Base-by-base conservation (phyloP, 768 basidiomycete genomes). In the Candolleomyces aberdarensis region DNA sequence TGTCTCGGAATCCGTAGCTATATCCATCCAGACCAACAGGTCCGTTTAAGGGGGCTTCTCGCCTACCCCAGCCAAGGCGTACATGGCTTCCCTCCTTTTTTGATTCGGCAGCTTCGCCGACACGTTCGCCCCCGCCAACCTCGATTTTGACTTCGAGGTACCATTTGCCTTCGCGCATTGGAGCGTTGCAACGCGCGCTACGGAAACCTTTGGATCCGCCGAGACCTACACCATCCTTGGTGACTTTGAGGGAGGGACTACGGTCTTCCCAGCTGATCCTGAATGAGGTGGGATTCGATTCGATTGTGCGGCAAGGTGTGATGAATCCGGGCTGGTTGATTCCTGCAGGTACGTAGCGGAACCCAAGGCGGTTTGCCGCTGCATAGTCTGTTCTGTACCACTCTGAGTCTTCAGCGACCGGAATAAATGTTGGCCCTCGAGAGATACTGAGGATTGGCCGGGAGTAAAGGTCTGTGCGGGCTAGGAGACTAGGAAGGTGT, bases 21-120 rank as follows among this genome's bases (percentile, higher is more conserved):
- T 98, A 98, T 2, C 90, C 96, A 67, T 99, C 97, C 11, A 96
- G 75, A 0, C 97, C 97, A 15, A 87, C 94, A 0, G 97, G 97
- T 0, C 86, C 94, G 65, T 97, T 96, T 47, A 98, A 78, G n/a
- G 91, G 87, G 7, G 94, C 91, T 73, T 99, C 97, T 59, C 97
- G 81, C 43, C 97, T 79, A 3, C 85, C 96, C 87, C 94, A 96
- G 1, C 97, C 97, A 0, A 98, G 75, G 17, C 97, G 80, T 40
- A 98, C 89, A 74, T 98, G 89, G 56, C 56, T 56, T 17, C 62
- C 91, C 84, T 26, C 89, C 92, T 70, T 89, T 86, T 67, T 77
- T 74, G 62, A 58, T 8, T 53, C 57, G 51, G 79, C 75, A 63
- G 77, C 76, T 2, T 85, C 87, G 22, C 74, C 68, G 32, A 70